Evolutionary conservation across 2,329 filamentous ascomycete genomes (phyloP), one percentile per base, ranked within the genome.

Genomic region (Mariannaea sp.): DNA sequence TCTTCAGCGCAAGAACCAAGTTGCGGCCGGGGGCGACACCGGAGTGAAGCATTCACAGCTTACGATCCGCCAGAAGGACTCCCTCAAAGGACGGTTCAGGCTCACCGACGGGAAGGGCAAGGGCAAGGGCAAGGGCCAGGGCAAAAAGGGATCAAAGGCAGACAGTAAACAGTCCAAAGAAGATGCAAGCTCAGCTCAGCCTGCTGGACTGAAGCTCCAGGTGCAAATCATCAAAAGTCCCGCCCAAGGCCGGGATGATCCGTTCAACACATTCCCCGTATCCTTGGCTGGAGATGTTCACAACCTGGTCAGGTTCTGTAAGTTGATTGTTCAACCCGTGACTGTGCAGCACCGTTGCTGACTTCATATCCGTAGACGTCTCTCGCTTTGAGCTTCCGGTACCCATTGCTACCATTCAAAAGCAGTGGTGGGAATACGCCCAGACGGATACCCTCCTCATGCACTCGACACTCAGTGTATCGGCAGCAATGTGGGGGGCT

Each of bases 221-320:
- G 19, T 22, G 17, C 46, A 38, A 7, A 12, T 57, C 8, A 24
- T 40, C 40, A 49, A 40, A 16, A 14, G 45, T 12, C 54, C 54
- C 7, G 46, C 42, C 13, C 57, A 58, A 40, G 54, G 45, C 7
- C 42, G 55, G 4, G 43, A 46, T 19, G 58, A 59, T 17, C 48
- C 51, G 7, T 57, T 59, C 29, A 27, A 42, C 42, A 47, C 46
- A 4, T 59, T 59, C 43, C 50, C 54, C 1, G 43, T 59, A 3
- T 40, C 58, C 6, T 33, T 53, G 12, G 53, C 41, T 7, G 39
- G 32, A 8, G 24, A 49, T 35, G 41, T 52, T 4, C 51, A 59
- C 41, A 55, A 55, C 13, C 27, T 61, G 20, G 46, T 53, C 38
- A 57, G 46, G 22, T 59, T 61, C 30, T 61, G 58, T 58, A 51